Evolutionary conservation across 257 asterid genomes (phyloP).

Genomic region (Jaltomata sinuosa): DNA sequence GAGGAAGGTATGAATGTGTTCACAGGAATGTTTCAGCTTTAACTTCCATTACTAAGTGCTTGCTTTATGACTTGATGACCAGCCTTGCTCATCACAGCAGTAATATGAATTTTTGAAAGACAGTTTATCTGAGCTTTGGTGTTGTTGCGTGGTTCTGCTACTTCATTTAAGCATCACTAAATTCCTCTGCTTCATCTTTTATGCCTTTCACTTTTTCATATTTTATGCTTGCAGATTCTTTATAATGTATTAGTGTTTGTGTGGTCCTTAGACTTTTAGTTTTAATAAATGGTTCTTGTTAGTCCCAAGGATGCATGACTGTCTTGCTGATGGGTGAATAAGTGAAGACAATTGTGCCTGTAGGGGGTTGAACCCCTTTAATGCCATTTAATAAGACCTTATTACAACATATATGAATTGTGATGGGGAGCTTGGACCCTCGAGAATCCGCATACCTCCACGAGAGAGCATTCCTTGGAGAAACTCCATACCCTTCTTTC

Average conservation of each 20-base stretch:
- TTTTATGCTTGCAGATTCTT: not conserved
- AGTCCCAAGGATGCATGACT: not conserved
- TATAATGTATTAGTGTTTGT: not conserved
- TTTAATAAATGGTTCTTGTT: not conserved
- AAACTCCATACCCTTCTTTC: not conserved
- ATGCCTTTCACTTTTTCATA: not conserved
- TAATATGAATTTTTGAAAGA: not conserved
- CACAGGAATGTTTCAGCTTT: not conserved
- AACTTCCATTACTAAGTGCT: not conserved
- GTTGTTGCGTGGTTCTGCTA: not conserved
- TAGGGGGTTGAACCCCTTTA: not conserved
- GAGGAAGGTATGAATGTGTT: constrained; percentile 59
- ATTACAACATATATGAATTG: not conserved
- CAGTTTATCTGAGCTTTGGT: not conserved
- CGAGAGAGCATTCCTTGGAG: not conserved
- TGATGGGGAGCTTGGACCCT: not conserved
- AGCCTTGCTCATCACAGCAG: not conserved
- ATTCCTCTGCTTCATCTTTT: not conserved
- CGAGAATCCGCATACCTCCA: not conserved
- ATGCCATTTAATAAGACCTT: not conserved
- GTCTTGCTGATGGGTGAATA: not conserved
- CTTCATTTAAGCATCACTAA: not conserved
- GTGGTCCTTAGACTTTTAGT: not conserved
- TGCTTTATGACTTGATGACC: not conserved
- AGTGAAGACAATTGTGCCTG: not conserved